These are phyloP conservation scores for Solanum sitiens DNA, from an alignment of 257 asterid genomes.

Conservation along the genomic window DNA sequence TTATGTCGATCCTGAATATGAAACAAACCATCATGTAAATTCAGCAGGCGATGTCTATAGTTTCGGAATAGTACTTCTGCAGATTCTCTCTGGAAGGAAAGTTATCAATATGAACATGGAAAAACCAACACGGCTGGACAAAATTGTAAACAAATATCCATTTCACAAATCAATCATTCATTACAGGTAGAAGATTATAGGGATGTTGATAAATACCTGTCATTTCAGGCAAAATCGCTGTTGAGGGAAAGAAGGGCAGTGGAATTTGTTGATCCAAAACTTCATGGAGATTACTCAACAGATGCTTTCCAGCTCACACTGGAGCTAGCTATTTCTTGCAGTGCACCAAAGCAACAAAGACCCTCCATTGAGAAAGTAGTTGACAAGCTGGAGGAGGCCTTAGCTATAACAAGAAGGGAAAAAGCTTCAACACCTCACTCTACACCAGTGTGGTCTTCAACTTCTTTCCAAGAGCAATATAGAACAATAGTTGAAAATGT, in stretches of 20 bases:
- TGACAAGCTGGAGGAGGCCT: constrained; percentile 7
- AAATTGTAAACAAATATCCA: constrained; percentile 29
- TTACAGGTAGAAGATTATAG: neutral
- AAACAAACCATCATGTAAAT: constrained; percentile 49
- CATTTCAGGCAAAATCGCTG: constrained; percentile 19
- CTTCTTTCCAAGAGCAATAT: neutral
- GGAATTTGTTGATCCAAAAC: constrained; percentile 21
- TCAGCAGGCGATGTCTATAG: constrained; percentile 67
- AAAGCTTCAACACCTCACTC: constrained; percentile 2
- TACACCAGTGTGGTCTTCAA: neutral
- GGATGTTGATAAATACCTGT: neutral
- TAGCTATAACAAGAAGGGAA: constrained; percentile 7
- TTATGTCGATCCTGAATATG: constrained; percentile 81
- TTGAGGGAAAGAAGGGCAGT: constrained; percentile 3
- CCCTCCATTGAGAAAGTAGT: constrained; percentile 11
- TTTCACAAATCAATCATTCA: neutral
- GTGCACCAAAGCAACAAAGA: constrained; percentile 3
- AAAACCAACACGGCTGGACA: constrained; percentile 46
- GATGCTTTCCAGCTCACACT: constrained; percentile 11
- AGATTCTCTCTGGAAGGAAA: constrained; percentile 59
- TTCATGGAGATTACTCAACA: constrained; percentile 14
- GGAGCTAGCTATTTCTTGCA: constrained; percentile 19
- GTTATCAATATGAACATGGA: constrained; percentile 45
- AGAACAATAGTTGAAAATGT: neutral
- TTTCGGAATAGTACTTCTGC: constrained; percentile 61